Percentiles rank a stretch among this genome's conserved stretches.
These are phyloP conservation scores for Colletotrichum tamarilloi DNA, from an alignment of 2,329 filamentous ascomycete genomes.

Conservation along the genomic window DNA sequence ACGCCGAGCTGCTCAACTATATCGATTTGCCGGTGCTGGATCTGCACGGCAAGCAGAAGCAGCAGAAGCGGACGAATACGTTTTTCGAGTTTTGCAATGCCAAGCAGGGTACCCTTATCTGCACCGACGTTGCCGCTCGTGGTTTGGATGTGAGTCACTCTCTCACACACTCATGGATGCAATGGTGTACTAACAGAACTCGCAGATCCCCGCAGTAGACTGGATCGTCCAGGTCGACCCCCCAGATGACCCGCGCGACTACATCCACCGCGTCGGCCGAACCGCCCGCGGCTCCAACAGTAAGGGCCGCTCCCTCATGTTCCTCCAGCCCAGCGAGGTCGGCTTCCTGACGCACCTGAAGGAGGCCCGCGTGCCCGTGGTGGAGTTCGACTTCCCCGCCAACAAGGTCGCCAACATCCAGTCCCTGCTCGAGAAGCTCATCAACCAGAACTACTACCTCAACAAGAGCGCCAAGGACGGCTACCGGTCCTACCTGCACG, in stretches of 20 bases:
- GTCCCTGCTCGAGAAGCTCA: constrained; percentile 92
- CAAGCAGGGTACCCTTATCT: constrained; percentile 87
- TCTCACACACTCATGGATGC: not conserved
- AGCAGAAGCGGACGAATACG: constrained; percentile 98
- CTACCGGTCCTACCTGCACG: constrained; percentile 92
- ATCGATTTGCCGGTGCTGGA: constrained; percentile 92
- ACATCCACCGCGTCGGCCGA: constrained; percentile 96
- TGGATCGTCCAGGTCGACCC: constrained; percentile 98
- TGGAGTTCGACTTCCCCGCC: constrained; percentile 94
- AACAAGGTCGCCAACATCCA: constrained; percentile 94
- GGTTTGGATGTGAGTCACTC: constrained; percentile 80
- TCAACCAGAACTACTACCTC: constrained; percentile 95
- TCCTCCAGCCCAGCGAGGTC: constrained; percentile 91
- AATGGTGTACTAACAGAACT: not conserved
- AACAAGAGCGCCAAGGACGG: constrained; percentile 86
- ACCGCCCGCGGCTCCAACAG: constrained; percentile 87
- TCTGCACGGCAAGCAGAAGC: constrained; percentile 95
- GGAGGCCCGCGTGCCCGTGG: constrained; percentile 89
- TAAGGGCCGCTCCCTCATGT: constrained; percentile 91
- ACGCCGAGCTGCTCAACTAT: constrained; percentile 95
- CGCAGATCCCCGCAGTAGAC: constrained; percentile 71
- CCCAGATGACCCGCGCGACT: constrained; percentile 88
- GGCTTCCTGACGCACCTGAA: constrained; percentile 94
- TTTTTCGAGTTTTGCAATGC: constrained; percentile 93
- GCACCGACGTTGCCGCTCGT: constrained; percentile 95